Conservation (phyloP, 805 yeast genomes). For the Komagataella mondaviorum region DNA sequence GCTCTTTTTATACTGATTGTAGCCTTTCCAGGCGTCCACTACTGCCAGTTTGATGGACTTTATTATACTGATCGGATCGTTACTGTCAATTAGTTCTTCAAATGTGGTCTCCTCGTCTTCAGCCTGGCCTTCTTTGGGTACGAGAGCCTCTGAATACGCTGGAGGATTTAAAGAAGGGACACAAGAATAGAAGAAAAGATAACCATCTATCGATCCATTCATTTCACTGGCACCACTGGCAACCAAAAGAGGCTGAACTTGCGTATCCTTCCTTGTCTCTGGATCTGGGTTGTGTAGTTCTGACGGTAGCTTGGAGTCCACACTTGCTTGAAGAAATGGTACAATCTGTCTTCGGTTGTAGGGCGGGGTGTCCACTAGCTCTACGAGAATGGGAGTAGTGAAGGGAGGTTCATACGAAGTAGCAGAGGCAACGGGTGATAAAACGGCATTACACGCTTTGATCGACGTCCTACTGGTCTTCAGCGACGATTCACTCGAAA, state of each 20-base stretch:
- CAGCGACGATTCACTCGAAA: neutral
- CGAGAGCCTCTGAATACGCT: slow-evolving; percentile 24
- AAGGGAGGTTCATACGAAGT: slow-evolving; percentile 30
- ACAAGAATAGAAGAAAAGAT: slow-evolving; percentile 54
- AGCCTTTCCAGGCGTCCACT: slow-evolving; percentile 66
- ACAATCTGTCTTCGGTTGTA: slow-evolving; percentile 53
- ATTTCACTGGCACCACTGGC: slow-evolving; percentile 73
- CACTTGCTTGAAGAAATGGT: slow-evolving; percentile 63
- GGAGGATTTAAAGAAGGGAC: slow-evolving; percentile 57
- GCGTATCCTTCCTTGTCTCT: slow-evolving; percentile 46
- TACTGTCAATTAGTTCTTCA: slow-evolving; percentile 1
- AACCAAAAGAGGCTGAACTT: slow-evolving; percentile 54
- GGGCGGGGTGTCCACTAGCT: slow-evolving; percentile 65
- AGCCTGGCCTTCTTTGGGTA: neutral
- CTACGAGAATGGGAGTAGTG: slow-evolving; percentile 48
- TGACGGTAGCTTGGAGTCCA: slow-evolving; percentile 46
- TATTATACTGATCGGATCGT: slow-evolving; percentile 21
- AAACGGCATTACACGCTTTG: neutral
- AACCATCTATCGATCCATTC: slow-evolving; percentile 67
- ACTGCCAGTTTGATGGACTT: slow-evolving; percentile 41
- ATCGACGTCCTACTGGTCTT: neutral
- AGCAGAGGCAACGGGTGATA: neutral
- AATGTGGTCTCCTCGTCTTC: neutral
- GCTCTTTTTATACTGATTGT: slow-evolving; percentile 32
- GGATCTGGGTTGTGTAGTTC: slow-evolving; percentile 49